Evolutionary conservation across 169 alveolate genomes (phyloP).

Genomic region (Neospora caninum): DNA sequence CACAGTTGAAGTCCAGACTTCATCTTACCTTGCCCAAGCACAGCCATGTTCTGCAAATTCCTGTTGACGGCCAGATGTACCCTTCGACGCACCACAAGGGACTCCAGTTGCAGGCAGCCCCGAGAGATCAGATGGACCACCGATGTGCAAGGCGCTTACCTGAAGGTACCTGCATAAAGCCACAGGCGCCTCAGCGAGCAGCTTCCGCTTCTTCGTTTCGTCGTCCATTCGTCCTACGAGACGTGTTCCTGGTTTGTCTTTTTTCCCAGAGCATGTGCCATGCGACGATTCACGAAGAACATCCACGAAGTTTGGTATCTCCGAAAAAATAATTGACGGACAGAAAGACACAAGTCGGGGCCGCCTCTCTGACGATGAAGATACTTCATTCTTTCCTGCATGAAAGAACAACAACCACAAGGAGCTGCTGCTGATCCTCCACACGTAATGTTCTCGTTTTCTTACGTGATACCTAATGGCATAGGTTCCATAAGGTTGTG

Average conservation of each 20-base stretch:
- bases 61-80: too few relatives aligned
- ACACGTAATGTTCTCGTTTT: not conserved
- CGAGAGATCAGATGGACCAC: too few relatives aligned
- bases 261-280: not conserved
- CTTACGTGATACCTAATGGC: not conserved
- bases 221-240: not conserved
- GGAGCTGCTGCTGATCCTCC: not conserved
- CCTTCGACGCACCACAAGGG: too few relatives aligned
- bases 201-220: not conserved
- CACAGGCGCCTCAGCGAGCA: slow-evolving; percentile 7
- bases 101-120: too few relatives aligned
- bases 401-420: not conserved
- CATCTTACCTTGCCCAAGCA: too few relatives aligned
- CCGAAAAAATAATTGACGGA: not conserved
- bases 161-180: slow-evolving; percentile 23
- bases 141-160: not conserved
- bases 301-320: not conserved
- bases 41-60: too few relatives aligned
- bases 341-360: not conserved
- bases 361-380: not conserved
- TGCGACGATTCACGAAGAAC: not conserved
- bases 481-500: not conserved
- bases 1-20: too few relatives aligned
- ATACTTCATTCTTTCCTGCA: not conserved
- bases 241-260: not conserved